Evolutionary conservation across 2,329 filamentous ascomycete species (phyloP), one percentile per base, ranked within the genome.

Genomic region (Arachnomyces sp.): DNA sequence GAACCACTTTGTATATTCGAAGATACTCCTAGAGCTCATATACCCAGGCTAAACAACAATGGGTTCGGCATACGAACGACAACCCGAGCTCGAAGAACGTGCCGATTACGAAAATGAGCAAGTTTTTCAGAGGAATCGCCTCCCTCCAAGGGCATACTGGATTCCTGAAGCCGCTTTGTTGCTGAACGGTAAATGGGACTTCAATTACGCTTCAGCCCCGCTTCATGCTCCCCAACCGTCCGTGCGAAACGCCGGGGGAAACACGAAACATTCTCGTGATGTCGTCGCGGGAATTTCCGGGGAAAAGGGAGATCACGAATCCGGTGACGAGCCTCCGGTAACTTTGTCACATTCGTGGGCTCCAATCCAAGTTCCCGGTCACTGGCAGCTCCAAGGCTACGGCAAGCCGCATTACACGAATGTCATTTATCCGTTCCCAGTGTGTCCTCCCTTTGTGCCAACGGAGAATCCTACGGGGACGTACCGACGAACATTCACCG

Each of bases 301-400:
- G n/a, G 7, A 14, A 34, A 7, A 34, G 7, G 13, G 31, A 8
- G 31, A 34, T 8, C 12, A 15, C 7, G 17, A 21, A 14, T 35
- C 17, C 8, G 16, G 7, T 21, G 33, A 17, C 30, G 12, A 39
- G 30, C 21, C 12, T 8, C 9, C 21, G 5, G 21, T 5, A 25
- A 25, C 21, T 9, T 5, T 5, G 9, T 9, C 21, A 5, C 21
- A 25, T 25, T 25, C 21, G 6, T 39, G 38, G 38, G 17, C 38
- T n/a, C 28, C 38, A 21, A 76, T 82, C 29, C 52, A 71, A 8
- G 81, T 85, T 0, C 81, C 81, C 0, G 77, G 77, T 3, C 76
- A 80, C 52, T 86, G 82, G 82, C 81, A 85, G 58, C 63, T 83
- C 3, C 77, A 85, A 58, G 81, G 80, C 17, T 77, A 79, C 52